Evolutionary conservation across 2,329 filamentous ascomycete genomes (phyloP).

Genomic region (Diplodia sapinea): DNA sequence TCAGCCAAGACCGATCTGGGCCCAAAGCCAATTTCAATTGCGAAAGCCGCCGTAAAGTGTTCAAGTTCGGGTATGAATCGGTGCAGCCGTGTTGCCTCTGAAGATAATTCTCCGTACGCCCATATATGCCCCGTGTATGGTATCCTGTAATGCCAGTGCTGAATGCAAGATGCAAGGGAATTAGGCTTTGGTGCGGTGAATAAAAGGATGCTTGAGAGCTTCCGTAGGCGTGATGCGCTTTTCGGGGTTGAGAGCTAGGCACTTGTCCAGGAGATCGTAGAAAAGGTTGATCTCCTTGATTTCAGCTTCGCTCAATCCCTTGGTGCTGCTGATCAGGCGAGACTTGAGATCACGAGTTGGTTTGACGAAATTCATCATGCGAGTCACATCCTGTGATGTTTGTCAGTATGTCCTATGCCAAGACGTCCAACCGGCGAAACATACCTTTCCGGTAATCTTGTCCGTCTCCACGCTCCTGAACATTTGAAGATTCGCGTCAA

Average conservation of each 20-base stretch:
- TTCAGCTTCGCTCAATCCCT: constrained; percentile 74
- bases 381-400: constrained; percentile 65
- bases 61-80: background rate
- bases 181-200: constrained; percentile 47
- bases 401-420: constrained; percentile 32
- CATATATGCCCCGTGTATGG: background rate
- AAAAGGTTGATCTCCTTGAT: constrained; percentile 81
- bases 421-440: constrained; percentile 31
- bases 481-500: constrained; percentile 76
- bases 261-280: constrained; percentile 85
- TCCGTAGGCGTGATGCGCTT: constrained; percentile 87
- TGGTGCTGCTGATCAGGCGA: constrained; percentile 73
- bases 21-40: background rate
- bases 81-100: background rate
- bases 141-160: constrained; percentile 4
- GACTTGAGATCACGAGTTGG: constrained; percentile 74
- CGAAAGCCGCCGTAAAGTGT: background rate
- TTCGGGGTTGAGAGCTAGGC: constrained; percentile 87
- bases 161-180: background rate
- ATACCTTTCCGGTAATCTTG: constrained; percentile 76
- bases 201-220: constrained; percentile 88
- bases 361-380: constrained; percentile 73
- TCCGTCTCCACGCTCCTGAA: constrained; percentile 87
- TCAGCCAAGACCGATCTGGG: background rate
- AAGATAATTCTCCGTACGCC: constrained; percentile 9